A percentile compares a stretch with the other conserved stretches of the same genome.
Conservation (phyloP, 768 basidiomycete genomes). For the Lentinula lateritia region DNA sequence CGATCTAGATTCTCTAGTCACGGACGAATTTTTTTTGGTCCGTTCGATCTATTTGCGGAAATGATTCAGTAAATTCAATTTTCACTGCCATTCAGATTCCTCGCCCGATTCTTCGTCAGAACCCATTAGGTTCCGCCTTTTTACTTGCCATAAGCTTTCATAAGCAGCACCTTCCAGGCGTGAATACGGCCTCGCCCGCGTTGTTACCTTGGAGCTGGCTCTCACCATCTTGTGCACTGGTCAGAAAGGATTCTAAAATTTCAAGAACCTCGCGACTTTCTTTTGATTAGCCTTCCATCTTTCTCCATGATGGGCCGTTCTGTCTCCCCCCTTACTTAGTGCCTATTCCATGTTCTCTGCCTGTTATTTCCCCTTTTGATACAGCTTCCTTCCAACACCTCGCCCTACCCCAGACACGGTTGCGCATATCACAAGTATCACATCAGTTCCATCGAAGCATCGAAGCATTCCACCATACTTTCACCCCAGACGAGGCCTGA, state of each 20-base stretch:
- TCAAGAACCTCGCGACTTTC: too few relatives aligned
- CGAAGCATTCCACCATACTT: neutral
- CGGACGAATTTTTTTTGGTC: neutral
- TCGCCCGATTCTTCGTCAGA: neutral
- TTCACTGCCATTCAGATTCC: neutral
- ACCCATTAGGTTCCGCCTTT: neutral
- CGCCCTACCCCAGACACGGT: neutral
- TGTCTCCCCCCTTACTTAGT: neutral
- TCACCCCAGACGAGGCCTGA: neutral
- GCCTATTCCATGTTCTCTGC: neutral
- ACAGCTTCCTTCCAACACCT: neutral
- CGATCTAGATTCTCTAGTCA: neutral
- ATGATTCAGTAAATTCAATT: neutral
- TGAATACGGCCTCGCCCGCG: too few relatives aligned
- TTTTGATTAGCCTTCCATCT: neutral
- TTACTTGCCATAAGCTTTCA: too few relatives aligned
- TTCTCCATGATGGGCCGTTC: neutral
- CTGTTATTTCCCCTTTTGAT: neutral
- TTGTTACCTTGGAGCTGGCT: too few relatives aligned
- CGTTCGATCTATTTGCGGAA: neutral
- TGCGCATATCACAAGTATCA: neutral
- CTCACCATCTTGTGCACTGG: too few relatives aligned
- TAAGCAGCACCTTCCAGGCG: too few relatives aligned
- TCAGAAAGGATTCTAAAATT: too few relatives aligned
- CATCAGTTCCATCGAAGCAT: neutral